Evolutionary conservation across 2,329 filamentous ascomycete genomes (phyloP).

Genomic region (Stemphylium lycopersici): DNA sequence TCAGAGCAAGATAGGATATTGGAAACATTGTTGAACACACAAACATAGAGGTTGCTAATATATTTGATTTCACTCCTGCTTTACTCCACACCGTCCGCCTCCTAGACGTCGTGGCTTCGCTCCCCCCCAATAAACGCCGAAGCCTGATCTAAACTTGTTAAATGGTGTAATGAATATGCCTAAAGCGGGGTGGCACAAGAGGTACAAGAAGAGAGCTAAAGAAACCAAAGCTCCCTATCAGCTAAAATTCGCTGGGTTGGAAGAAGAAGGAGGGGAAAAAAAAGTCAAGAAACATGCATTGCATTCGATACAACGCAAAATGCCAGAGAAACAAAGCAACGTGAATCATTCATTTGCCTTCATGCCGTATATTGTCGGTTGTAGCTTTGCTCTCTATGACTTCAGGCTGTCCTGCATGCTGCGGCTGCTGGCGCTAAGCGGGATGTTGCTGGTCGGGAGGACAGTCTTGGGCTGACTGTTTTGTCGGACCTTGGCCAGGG

Average conservation of each 20-base stretch:
- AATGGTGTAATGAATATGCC: constrained; percentile 22
- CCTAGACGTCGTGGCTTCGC: constrained; percentile 3
- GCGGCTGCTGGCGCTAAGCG: constrained; percentile 87
- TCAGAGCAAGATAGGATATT: background rate
- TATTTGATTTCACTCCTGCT: constrained; percentile 1
- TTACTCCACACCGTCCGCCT: constrained; percentile 6
- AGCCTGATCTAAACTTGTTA: constrained; percentile 26
- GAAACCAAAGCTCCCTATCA: constrained; percentile 21
- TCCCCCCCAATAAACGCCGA: constrained; percentile 24
- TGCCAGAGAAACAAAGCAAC: constrained; percentile 16
- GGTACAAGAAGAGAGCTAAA: constrained; percentile 28
- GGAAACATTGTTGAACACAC: constrained; percentile 6
- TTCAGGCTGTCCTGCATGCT: constrained; percentile 88
- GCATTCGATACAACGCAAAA: constrained; percentile 29
- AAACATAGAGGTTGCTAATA: constrained; percentile 1
- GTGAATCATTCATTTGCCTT: constrained; percentile 15
- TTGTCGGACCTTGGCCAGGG: constrained; percentile 84
- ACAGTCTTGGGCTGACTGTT: constrained; percentile 68
- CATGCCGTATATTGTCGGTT: constrained; percentile 16
- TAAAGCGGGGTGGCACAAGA: constrained; percentile 14
- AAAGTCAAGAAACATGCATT: constrained; percentile 8
- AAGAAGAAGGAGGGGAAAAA: background rate
- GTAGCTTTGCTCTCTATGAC: constrained; percentile 23
- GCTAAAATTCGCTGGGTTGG: background rate
- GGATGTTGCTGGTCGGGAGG: constrained; percentile 69